Evolutionary conservation across 1,284 basidiomycete species (phyloP).

Genomic region (Ceratobasidium papillatum): DNA sequence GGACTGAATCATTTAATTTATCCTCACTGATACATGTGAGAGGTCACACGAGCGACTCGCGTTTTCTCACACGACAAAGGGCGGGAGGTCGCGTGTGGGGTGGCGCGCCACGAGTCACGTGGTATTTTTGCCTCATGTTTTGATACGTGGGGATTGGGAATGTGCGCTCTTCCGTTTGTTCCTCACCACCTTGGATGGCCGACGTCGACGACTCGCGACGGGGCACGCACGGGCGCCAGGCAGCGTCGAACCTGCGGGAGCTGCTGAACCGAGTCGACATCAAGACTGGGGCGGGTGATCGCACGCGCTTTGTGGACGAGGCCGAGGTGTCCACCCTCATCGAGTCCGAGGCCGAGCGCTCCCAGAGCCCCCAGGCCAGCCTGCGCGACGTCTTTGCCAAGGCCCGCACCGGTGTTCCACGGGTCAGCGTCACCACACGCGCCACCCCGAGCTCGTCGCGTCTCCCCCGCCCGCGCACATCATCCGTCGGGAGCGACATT

Average conservation of each 20-base stretch:
- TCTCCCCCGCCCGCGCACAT: background rate
- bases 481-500: constrained; percentile 17
- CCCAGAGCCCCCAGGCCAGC: constrained; percentile 6
- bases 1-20: too few species aligned
- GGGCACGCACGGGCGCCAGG: constrained; percentile 8
- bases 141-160: constrained; percentile 19
- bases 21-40: background rate
- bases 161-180: background rate
- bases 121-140: constrained; percentile 9
- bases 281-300: constrained; percentile 13
- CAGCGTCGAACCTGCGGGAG: constrained; percentile 25
- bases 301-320: background rate
- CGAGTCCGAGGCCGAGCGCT: constrained; percentile 27
- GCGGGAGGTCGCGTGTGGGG: background rate
- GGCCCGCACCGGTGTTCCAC: constrained; percentile 9
- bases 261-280: constrained; percentile 33
- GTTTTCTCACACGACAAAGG: background rate
- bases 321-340: constrained; percentile 7
- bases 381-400: constrained; percentile 32
- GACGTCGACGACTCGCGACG: constrained; percentile 23
- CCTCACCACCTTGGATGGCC: background rate
- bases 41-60: background rate
- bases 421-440: background rate
- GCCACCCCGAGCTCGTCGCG: constrained; percentile 5
- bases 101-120: constrained; percentile 29